These are phyloP conservation scores for Saccharomyces hybrid DNA, from an alignment of 1,139 yeast genomes.

Conservation along the genomic window DNA sequence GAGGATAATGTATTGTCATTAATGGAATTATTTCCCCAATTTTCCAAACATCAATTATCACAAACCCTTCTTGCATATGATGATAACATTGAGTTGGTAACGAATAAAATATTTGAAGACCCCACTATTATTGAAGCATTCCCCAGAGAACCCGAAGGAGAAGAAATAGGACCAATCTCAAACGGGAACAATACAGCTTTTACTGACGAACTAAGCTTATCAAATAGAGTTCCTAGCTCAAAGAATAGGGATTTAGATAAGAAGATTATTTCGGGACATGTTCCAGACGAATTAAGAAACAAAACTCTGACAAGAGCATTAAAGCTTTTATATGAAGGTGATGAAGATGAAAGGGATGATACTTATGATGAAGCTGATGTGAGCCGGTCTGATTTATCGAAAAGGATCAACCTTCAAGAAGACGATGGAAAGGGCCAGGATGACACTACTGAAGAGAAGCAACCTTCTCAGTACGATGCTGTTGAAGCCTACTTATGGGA, in stretches of 20 bases:
- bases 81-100: constrained; percentile 50
- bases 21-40: constrained; percentile 52
- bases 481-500: constrained; percentile 54
- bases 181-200: constrained; percentile 4
- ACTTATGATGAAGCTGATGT: constrained; percentile 71
- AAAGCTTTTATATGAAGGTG: constrained; percentile 57
- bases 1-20: constrained; percentile 40
- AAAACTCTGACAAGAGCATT: constrained; percentile 59
- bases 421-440: constrained; percentile 10
- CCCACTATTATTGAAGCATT: constrained; percentile 18
- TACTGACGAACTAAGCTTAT: not conserved
- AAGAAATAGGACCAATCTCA: constrained; percentile 2
- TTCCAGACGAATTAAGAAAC: constrained; percentile 43
- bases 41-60: constrained; percentile 40
- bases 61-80: constrained; percentile 42
- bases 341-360: constrained; percentile 62
- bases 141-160: constrained; percentile 11
- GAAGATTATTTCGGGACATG: constrained; percentile 25
- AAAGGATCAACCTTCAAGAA: constrained; percentile 7
- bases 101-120: constrained; percentile 54
- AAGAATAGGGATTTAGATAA: constrained; percentile 13
- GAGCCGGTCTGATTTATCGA: constrained; percentile 11
- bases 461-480: constrained; percentile 25
- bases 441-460: constrained; percentile 14
- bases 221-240: not conserved